Evolutionary conservation across 768 basidiomycete genomes (phyloP).

Genomic region (Rhodotorula diobovata): DNA sequence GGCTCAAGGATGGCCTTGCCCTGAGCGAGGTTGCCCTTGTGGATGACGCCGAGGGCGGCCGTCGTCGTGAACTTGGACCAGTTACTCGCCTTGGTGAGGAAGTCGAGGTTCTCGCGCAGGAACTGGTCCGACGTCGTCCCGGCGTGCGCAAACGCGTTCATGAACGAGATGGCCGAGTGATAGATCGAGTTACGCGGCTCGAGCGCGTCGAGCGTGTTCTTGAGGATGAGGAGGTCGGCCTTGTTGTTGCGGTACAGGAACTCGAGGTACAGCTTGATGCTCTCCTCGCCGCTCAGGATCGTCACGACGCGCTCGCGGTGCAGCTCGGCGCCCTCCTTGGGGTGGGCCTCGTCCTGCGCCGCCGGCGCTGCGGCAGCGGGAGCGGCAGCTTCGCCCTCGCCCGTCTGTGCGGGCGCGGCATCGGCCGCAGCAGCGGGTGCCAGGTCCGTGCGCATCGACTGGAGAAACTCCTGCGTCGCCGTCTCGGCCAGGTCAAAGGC

Average conservation of each 20-base stretch:
- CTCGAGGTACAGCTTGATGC: slow-evolving; percentile 86
- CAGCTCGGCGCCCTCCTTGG: slow-evolving; percentile 50
- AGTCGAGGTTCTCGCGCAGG: slow-evolving; percentile 91
- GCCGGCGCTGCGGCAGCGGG: not conserved
- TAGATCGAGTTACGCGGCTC: slow-evolving; percentile 95
- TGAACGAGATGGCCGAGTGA: slow-evolving; percentile 90
- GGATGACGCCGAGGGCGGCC: slow-evolving; percentile 92
- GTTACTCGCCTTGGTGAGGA: slow-evolving; percentile 89
- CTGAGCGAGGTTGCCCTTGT: slow-evolving; percentile 92
- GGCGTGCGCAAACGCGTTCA: slow-evolving; percentile 97
- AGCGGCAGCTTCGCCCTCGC: too few relatives aligned
- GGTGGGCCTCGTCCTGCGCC: slow-evolving; percentile 52
- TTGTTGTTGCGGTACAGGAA: slow-evolving; percentile 93
- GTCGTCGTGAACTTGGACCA: slow-evolving; percentile 99
- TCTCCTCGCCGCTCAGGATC: slow-evolving; percentile 85
- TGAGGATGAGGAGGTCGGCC: slow-evolving; percentile 82
- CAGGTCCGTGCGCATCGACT: slow-evolving; percentile 53
- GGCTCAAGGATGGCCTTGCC: slow-evolving; percentile 88
- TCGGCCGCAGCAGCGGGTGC: slow-evolving; percentile 50
- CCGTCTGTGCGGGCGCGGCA: not conserved
- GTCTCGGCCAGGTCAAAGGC: slow-evolving; percentile 94
- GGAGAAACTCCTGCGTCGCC: slow-evolving; percentile 85
- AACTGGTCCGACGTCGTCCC: slow-evolving; percentile 94
- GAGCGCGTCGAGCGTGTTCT: slow-evolving; percentile 85
- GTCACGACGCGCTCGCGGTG: slow-evolving; percentile 26